A percentile compares a stretch with the other conserved stretches of the same genome.
These are phyloP conservation scores for Kokia cookei DNA, from an alignment of 441 rosid species.

Conservation along the genomic window DNA sequence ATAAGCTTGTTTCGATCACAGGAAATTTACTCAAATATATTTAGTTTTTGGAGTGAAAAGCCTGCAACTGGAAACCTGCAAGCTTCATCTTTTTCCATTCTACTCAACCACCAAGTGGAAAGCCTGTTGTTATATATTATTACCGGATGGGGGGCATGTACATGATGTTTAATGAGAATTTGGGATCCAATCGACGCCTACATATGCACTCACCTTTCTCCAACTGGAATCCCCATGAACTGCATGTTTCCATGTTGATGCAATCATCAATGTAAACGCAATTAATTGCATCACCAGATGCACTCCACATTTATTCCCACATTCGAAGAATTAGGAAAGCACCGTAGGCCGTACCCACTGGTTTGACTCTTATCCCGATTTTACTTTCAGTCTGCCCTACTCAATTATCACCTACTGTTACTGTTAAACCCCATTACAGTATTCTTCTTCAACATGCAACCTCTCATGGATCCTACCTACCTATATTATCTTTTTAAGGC, in stretches of 20 bases:
- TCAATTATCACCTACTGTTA: slow-evolving; percentile 38
- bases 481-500: too few species aligned
- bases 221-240: background rate
- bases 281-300: background rate
- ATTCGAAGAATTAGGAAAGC: background rate
- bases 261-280: background rate
- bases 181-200: slow-evolving; percentile 22
- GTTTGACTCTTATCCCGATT: slow-evolving; percentile 33
- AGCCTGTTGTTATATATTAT: too few species aligned
- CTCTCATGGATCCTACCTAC: too few species aligned
- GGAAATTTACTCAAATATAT: background rate
- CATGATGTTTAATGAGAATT: slow-evolving; percentile 13
- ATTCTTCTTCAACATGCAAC: slow-evolving; percentile 13
- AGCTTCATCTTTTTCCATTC: background rate
- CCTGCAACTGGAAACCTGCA: background rate
- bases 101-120: background rate
- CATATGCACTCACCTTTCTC: background rate
- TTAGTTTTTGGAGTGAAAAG: background rate
- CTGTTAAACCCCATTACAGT: slow-evolving; percentile 23
- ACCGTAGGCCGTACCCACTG: background rate
- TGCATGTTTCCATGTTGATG: background rate
- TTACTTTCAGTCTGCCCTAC: slow-evolving; percentile 18
- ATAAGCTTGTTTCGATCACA: background rate
- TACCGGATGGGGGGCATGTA: slow-evolving; percentile 1
- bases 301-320: background rate